Base-by-base conservation (phyloP, 495 filamentous ascomycete genomes). In the Usnea hakonensis region DNA sequence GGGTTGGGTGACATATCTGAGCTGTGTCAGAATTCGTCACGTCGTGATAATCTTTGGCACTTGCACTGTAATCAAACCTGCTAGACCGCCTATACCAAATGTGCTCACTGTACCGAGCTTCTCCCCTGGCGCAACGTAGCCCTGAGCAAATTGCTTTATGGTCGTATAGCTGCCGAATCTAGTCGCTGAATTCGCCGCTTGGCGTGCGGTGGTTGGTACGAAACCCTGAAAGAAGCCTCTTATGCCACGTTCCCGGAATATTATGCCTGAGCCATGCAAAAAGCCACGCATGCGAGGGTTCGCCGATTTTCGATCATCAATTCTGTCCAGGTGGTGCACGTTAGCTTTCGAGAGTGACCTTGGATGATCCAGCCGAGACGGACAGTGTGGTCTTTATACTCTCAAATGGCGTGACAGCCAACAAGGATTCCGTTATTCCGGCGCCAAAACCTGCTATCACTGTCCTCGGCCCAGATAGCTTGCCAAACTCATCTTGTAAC, bases 201-300 rank as follows among this genome's bases (percentile, higher is more conserved):
- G 94, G 55, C 94, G 81, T 16, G 91, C 91, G 5, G 94, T 96
- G 1, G 94, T 98, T 0, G 94, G 94, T 2, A 96, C 86, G 72
- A 98, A 91, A 36, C 94, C 94, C 72, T 97, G 90, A 81, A 98
- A 94, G 78, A 98, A 97, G 35, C 93, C 95, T 41, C 86, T 82
- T 55, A 96, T 73, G 30, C 94, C 94, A 65, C 91, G 82, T 73
- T 98, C 94, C 54, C 89, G 83, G 41, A 82, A 86, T 57, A 98
- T 97, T 41, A 97, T 81, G 33, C 83, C 83, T 30, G 90, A 87
- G 23, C 92, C 94, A 70, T 97, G 91, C 26, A 98, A 75, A 75
- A 98, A 97, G 33, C 94, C 94, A 32, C 86, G 85, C 85, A 97
- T 89, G 4, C 92, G 86, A 3, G 91, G 91, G 2, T 87, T 94